phyloP scores from a whole-genome alignment of 1,284 basidiomycete genomes.

The Chondrostereum purpureum region DNA sequence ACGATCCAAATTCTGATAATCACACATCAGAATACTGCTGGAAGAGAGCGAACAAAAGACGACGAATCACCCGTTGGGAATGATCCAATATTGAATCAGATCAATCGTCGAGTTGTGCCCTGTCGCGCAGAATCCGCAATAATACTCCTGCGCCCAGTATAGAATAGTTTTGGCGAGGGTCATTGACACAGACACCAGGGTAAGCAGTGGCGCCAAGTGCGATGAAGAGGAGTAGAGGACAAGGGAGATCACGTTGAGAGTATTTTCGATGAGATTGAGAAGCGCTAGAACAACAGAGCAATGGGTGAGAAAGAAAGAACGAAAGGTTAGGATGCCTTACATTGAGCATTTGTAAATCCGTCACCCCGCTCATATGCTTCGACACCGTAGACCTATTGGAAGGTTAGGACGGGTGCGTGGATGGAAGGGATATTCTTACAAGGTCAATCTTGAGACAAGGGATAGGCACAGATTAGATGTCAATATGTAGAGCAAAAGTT shows the following conservation, averaged over 20 bases:
- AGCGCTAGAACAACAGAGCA: constrained; percentile 1
- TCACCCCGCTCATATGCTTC: background rate
- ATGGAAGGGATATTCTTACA: background rate
- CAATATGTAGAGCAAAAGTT: background rate
- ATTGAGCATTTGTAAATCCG: constrained; percentile 6
- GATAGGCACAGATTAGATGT: background rate
- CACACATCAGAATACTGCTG: no score
- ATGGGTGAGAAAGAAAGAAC: background rate
- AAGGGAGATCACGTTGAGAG: constrained; percentile 2
- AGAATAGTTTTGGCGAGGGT: constrained; percentile 2
- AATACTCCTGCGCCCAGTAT: constrained; percentile 26
- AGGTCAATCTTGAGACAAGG: background rate
- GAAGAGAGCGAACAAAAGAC: background rate
- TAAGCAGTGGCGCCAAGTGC: background rate
- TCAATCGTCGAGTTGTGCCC: constrained; percentile 32
- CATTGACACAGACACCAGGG: background rate
- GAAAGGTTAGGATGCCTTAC: background rate
- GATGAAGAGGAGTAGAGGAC: background rate
- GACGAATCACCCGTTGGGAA: constrained; percentile 29
- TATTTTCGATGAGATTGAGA: constrained; percentile 4
- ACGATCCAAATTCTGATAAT: constrained; percentile 24
- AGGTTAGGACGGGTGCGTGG: background rate
- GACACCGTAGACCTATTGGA: constrained; percentile 4
- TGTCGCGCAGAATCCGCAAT: constrained; percentile 25
- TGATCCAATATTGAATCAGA: constrained; percentile 30